Evolutionary conservation across 202 grass and related monocot species (phyloP), one percentile per base, ranked within the genome.

Genomic region (Dendrocalamus latiflorus): DNA sequence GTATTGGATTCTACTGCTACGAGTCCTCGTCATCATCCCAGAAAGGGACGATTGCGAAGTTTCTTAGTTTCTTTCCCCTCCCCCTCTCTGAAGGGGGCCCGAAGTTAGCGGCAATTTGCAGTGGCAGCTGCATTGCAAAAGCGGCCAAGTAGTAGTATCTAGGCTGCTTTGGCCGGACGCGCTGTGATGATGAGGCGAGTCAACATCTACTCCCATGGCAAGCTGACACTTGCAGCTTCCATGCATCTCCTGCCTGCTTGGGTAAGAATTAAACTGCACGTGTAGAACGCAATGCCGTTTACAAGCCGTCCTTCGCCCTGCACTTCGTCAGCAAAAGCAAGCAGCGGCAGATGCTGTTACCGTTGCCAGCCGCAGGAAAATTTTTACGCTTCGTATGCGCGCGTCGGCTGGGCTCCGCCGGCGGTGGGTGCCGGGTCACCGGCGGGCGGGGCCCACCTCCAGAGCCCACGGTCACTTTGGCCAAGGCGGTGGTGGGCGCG

Each of bases 401-500:
- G 53, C 53, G 53, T 21, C 49, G 49, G 30, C 30, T 74, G 20
- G 14, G 48, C 13, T 24, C 16, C 49, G 44, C 44, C 4, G 2
- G 44, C 1, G 77, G 86, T 89, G 75, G 79, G 87, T 87, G 79
- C 80, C 67, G 83, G 42, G 90, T 89, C 90, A 61, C 78, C 13
- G 58, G 53, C 17, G 20, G 2, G 22, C 61, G 70, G 75, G 81
- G 8, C 72, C 82, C 61, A 59, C 72, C 9, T 44, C 6, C 75
- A 63, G 44, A 21, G 59, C 15, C 44, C 20, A 60, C 66, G 58
- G 82, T 92, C 93, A 43, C 90, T 92, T 59, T 92, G 56, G 45
- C 48, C 30, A 11, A 62, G 5, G 25, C n/a, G 34, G 50, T 47
- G 50, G 69, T 47, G 50, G 69, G 64, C 66, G 18, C 33, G 80